Evolutionary conservation across 768 basidiomycete species (phyloP).

Genomic region (Macrolepiota albuminosa): DNA sequence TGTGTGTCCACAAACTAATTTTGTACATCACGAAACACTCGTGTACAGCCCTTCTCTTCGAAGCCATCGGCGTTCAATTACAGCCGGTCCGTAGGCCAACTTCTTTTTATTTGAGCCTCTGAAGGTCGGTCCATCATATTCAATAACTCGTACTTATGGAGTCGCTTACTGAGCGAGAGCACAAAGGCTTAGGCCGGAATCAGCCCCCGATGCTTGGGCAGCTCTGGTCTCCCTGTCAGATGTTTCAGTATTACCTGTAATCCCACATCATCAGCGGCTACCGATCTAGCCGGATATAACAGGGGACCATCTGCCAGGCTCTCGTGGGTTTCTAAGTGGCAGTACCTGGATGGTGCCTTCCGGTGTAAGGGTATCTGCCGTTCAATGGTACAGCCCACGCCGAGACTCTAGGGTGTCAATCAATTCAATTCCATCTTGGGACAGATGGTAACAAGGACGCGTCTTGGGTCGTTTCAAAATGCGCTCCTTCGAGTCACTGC

Average conservation of each 20-base stretch:
- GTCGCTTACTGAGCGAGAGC: constrained; percentile 1
- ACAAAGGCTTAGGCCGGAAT: constrained; percentile 7
- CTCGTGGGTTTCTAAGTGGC: constrained; percentile 9
- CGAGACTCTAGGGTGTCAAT: constrained; percentile 11
- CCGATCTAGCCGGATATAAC: constrained; percentile 14
- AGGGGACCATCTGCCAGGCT: constrained; percentile 7
- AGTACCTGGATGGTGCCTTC: constrained; percentile 11
- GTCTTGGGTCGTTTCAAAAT: constrained; percentile 14
- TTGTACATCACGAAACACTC: neutral
- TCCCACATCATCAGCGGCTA: constrained; percentile 8
- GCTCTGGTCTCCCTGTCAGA: constrained; percentile 12
- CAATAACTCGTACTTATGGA: neutral
- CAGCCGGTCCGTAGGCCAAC: neutral
- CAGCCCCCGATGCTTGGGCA: constrained; percentile 14
- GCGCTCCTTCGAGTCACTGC: constrained; percentile 3
- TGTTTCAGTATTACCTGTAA: constrained; percentile 14
- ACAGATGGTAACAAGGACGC: constrained; percentile 9
- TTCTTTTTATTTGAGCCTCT: neutral
- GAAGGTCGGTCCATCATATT: constrained; percentile 1
- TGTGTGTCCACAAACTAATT: neutral
- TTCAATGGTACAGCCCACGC: constrained; percentile 4
- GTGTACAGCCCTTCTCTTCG: neutral
- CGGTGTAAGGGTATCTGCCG: constrained; percentile 12
- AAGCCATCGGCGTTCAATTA: neutral
- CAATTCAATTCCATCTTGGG: constrained; percentile 5